A percentile compares a stretch with the other conserved stretches of the same genome.
phyloP scores from a whole-genome alignment of 352 stramenopile genomes.

The Phytophthora gonapodyides region DNA sequence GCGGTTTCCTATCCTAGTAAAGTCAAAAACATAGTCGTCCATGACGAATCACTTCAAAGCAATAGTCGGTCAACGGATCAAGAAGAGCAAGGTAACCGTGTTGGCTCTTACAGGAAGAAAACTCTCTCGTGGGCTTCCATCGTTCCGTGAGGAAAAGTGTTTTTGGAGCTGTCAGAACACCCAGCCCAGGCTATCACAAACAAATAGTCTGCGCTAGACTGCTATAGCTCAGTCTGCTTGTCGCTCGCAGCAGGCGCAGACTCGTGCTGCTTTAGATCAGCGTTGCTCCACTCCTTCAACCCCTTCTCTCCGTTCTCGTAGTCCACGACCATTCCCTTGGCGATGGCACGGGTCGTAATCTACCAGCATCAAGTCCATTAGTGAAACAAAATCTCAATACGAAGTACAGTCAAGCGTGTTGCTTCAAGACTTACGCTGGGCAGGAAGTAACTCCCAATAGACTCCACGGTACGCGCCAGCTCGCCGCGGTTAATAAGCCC shows the following conservation, averaged over 20 bases:
- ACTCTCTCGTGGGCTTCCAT: no score
- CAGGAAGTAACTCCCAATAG: slow-evolving; percentile 47
- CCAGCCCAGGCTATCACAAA: background rate
- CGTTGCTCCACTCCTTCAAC: slow-evolving; percentile 52
- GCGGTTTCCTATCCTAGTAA: no score
- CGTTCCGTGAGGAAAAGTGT: no score
- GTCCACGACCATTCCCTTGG: slow-evolving; percentile 65
- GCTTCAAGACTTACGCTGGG: slow-evolving; percentile 37
- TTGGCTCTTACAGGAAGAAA: no score
- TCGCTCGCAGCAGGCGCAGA: background rate
- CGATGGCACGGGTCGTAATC: slow-evolving; percentile 56
- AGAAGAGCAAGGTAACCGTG: no score
- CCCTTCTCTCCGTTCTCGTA: slow-evolving; percentile 54
- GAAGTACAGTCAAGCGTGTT: background rate
- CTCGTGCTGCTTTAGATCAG: slow-evolving; percentile 46
- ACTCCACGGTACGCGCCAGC: slow-evolving; percentile 53
- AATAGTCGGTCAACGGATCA: no score
- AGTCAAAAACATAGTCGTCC: no score
- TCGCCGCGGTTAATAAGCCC: slow-evolving; percentile 62
- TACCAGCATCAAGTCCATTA: slow-evolving; percentile 14
- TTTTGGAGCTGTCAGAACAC: no score
- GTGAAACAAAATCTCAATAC: no score
- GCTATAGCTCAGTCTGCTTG: slow-evolving; percentile 26
- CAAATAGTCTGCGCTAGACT: background rate
- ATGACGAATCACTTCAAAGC: no score